Conservation (phyloP, 208 protist species). For the Trypanosoma melophagium region DNA sequence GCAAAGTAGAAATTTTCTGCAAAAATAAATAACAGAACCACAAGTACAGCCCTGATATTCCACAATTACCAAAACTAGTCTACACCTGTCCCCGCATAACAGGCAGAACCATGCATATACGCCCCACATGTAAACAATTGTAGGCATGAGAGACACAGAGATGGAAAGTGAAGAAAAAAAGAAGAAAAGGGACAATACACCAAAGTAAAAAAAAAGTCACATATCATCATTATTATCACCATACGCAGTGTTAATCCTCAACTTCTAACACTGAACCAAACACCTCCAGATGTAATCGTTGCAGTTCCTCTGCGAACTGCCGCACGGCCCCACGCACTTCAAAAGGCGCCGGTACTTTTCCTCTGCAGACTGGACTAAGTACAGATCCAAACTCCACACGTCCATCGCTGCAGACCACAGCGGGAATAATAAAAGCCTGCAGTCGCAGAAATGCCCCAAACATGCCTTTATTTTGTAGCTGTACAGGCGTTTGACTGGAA, state of each 20-base stretch:
- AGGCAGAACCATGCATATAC: too few species aligned
- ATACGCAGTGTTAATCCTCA: background rate
- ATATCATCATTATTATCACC: background rate
- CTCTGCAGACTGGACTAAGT: background rate
- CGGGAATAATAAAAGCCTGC: constrained; percentile 1
- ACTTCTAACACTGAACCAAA: background rate
- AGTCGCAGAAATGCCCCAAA: constrained; percentile 12
- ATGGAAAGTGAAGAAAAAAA: constrained; percentile 5
- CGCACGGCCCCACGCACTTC: constrained; percentile 10
- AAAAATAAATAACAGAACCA: too few species aligned
- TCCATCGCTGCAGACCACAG: background rate
- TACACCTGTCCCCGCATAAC: too few species aligned
- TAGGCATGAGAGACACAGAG: background rate
- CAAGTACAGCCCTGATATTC: too few species aligned
- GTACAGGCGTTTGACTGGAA: background rate
- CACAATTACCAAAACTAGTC: too few species aligned
- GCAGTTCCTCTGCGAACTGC: background rate
- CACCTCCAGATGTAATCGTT: constrained; percentile 1
- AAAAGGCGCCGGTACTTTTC: background rate
- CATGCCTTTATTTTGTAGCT: constrained; percentile 12
- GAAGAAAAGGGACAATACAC: background rate
- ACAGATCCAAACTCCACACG: background rate
- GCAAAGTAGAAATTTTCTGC: too few species aligned
- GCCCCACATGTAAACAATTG: background rate
- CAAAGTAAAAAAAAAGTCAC: background rate